phyloP scores from a whole-genome alignment of 495 filamentous ascomycete genomes.

The Trichoderma erinaceum region DNA sequence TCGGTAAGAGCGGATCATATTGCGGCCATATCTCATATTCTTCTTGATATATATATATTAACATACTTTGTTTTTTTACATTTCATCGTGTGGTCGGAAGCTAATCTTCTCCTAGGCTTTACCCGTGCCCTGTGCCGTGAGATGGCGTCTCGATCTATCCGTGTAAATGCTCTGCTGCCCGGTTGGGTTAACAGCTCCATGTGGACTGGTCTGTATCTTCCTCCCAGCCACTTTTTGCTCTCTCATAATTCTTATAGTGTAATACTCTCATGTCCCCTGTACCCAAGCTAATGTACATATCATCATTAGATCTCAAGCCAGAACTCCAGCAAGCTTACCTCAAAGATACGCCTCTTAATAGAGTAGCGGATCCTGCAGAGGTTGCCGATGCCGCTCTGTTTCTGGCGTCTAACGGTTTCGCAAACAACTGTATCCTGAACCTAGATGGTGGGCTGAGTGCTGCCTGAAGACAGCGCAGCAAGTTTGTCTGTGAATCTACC shows the following conservation, averaged over 20 bases:
- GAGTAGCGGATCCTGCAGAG: constrained; percentile 44
- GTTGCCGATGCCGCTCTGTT: constrained; percentile 78
- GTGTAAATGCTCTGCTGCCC: constrained; percentile 77
- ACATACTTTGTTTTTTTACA: constrained; percentile 16
- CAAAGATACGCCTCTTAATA: constrained; percentile 9
- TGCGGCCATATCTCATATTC: constrained; percentile 7
- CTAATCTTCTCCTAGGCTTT: constrained; percentile 38
- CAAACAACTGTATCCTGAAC: constrained; percentile 78
- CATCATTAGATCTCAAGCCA: constrained; percentile 24
- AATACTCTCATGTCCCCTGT: neutral
- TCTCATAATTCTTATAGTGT: neutral
- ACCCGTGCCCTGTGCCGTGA: constrained; percentile 67
- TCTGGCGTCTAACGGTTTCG: constrained; percentile 69
- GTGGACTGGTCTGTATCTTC: constrained; percentile 53
- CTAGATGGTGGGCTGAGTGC: constrained; percentile 81
- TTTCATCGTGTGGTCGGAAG: neutral
- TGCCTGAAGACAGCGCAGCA: constrained; percentile 29
- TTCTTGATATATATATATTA: constrained; percentile 18
- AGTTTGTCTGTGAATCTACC: constrained; percentile 15
- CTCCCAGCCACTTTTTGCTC: neutral
- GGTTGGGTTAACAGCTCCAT: constrained; percentile 78
- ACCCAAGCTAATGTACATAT: constrained; percentile 29
- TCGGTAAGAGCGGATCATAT: constrained; percentile 42
- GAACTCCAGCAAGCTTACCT: constrained; percentile 20
- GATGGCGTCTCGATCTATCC: constrained; percentile 47